Percentiles rank a stretch among this genome's conserved stretches.
These are phyloP conservation scores for Malus orientalis DNA, from an alignment of 306 rosid genomes.

Conservation along the genomic window DNA sequence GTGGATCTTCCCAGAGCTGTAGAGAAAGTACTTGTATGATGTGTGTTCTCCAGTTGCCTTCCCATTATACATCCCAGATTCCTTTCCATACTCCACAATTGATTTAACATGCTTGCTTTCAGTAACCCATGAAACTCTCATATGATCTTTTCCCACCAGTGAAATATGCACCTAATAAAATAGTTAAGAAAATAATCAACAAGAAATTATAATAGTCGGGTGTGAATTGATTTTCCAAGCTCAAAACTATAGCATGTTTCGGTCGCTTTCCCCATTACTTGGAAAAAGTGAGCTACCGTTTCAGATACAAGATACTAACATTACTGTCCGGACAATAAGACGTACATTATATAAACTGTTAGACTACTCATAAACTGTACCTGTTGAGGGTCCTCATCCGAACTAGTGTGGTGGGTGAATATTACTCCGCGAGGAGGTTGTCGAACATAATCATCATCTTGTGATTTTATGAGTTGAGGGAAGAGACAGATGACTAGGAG, in stretches of 20 bases:
- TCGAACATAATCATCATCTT: conserved; percentile 13
- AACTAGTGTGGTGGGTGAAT: conserved; percentile 9
- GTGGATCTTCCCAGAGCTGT: conserved; percentile 38
- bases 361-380: not conserved
- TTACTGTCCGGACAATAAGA: not conserved
- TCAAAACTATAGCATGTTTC: not conserved
- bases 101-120: conserved; percentile 27
- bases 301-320: too few species aligned
- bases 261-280: not conserved
- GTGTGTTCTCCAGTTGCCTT: conserved; percentile 24
- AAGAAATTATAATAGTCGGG: not conserved
- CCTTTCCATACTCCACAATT: conserved; percentile 30
- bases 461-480: conserved; percentile 3
- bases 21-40: conserved; percentile 22
- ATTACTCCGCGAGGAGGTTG: conserved; percentile 19
- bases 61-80: conserved; percentile 13
- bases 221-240: not conserved
- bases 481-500: conserved; percentile 8
- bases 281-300: too few species aligned
- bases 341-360: not conserved
- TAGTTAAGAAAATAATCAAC: not conserved
- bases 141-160: conserved; percentile 47
- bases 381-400: conserved; percentile 32
- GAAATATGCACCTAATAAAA: conserved; percentile 58
- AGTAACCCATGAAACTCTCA: conserved; percentile 72